Percentiles rank a stretch among this genome's conserved stretches.
These are phyloP conservation scores for Ustilago bromivora DNA, from an alignment of 1,284 basidiomycete species.

Conservation along the genomic window DNA sequence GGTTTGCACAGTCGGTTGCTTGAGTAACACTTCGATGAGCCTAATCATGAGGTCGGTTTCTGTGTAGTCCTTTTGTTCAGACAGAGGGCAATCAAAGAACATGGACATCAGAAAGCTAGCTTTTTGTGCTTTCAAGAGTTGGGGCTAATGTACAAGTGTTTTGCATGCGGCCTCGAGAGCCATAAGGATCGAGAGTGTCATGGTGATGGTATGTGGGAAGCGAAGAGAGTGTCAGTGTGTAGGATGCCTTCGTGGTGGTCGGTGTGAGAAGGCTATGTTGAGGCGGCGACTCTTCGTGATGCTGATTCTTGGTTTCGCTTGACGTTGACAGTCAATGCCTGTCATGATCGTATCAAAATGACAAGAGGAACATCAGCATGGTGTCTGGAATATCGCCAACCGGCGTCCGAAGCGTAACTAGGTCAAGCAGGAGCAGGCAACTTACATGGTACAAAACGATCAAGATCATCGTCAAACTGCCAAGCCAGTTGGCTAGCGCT, in stretches of 20 bases:
- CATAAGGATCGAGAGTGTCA: not conserved
- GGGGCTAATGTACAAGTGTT: conserved; percentile 11
- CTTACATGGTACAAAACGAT: conserved; percentile 66
- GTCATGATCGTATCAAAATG: not conserved
- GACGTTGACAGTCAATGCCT: conserved; percentile 51
- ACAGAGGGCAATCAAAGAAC: no score
- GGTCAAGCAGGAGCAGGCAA: not conserved
- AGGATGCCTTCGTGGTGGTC: not conserved
- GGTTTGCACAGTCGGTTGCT: no score
- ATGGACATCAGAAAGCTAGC: no score
- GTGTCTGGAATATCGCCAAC: not conserved
- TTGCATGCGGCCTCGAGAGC: not conserved
- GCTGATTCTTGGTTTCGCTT: conserved; percentile 48
- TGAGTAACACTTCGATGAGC: no score
- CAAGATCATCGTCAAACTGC: conserved; percentile 63
- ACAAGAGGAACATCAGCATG: not conserved
- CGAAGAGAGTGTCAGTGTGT: conserved; percentile 13
- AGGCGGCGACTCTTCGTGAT: conserved; percentile 16
- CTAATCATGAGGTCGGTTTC: no score
- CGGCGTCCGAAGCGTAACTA: no score
- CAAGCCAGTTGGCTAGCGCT: conserved; percentile 66
- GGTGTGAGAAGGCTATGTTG: conserved; percentile 13
- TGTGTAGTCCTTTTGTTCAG: no score
- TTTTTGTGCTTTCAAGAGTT: not conserved
- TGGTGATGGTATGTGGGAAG: not conserved